These are phyloP conservation scores for Microcos paniculata DNA, from an alignment of 345 rosid genomes.

Conservation along the genomic window DNA sequence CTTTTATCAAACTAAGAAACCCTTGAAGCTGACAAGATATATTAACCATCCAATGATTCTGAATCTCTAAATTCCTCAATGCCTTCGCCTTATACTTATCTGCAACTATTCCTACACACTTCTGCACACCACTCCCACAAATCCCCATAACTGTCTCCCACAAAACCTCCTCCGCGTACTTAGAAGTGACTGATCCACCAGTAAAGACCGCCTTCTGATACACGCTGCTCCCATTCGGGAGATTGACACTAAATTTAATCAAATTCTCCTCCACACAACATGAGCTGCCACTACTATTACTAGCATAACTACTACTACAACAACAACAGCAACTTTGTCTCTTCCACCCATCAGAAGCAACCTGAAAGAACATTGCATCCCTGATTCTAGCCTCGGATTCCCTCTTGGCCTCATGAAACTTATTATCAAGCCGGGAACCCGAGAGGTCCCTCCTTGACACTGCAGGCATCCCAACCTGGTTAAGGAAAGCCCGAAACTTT, in stretches of 20 bases:
- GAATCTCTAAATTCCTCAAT: constrained; percentile 54
- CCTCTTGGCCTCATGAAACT: constrained; percentile 39
- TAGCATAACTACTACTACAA: background rate
- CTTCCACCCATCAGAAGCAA: constrained; percentile 58
- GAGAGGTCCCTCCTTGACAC: constrained; percentile 39
- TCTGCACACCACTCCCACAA: constrained; percentile 38
- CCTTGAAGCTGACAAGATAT: constrained; percentile 59
- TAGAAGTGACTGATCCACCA: constrained; percentile 39
- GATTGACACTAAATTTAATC: constrained; percentile 45
- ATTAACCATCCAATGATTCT: constrained; percentile 58
- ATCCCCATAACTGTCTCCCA: constrained; percentile 45
- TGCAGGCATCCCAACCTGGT: constrained; percentile 52
- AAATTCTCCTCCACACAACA: constrained; percentile 35
- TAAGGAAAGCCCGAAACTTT: constrained; percentile 51
- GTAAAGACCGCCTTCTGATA: constrained; percentile 36
- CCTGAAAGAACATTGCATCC: constrained; percentile 54
- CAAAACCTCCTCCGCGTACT: constrained; percentile 51
- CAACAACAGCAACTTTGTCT: constrained; percentile 26
- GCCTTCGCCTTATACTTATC: constrained; percentile 48
- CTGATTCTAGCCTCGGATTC: constrained; percentile 50
- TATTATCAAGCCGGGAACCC: constrained; percentile 42
- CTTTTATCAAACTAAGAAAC: constrained; percentile 46
- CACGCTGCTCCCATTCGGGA: constrained; percentile 51
- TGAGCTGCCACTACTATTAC: background rate
- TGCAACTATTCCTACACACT: constrained; percentile 52